Base-by-base conservation (phyloP, 2,329 filamentous ascomycete species). In the Amauroascus verrucosus region DNA sequence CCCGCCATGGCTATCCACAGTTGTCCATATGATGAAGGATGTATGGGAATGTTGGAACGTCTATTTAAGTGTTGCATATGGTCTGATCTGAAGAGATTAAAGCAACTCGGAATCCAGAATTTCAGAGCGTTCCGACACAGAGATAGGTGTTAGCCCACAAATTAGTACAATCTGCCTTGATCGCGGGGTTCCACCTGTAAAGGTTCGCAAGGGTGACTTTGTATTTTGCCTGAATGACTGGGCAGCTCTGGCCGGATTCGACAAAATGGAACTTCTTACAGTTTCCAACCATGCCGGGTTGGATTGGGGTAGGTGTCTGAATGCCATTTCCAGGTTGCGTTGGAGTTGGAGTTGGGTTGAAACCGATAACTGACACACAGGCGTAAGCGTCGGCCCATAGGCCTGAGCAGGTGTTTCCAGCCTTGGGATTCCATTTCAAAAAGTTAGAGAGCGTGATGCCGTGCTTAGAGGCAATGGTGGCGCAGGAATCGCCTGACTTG, bases 231-330 rank as follows among this genome's bases (percentile, higher is more conserved):
- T 58, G 55, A 41, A 64, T 63, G 1, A 54, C 54, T 41, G 38
- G 53, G 35, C 62, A 65, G 4, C 37, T 57, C 18, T 65, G 60
- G 11, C 61, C 62, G 1, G 22, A 24, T 7, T 35, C 18, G 4
- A 63, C 64, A 2, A 57, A 30, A 47, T 66, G 59, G 41, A 59
- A 66, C 6, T 52, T 43, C 7, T 55, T 56, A 47, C 64, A 67
- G 11, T 58, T 59, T 6, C 38, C 20, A 4, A 59, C 54, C 20
- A 64, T 61, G 0, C 58, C 60, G 20, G 51, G 52, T 55, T 57
- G 57, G 51, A 30, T 54, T 28, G 14, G 59, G 32, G 51, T 57
- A 49, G 14, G 53, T 5, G 53, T 54, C 22, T 18, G 7, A 11
- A 53, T 46, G 2, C 40, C 50, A 28, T 53, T 53, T n/a, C 24